Conservation (phyloP, 2,329 filamentous ascomycete genomes). For the Dendrostoma leiphaemia region DNA sequence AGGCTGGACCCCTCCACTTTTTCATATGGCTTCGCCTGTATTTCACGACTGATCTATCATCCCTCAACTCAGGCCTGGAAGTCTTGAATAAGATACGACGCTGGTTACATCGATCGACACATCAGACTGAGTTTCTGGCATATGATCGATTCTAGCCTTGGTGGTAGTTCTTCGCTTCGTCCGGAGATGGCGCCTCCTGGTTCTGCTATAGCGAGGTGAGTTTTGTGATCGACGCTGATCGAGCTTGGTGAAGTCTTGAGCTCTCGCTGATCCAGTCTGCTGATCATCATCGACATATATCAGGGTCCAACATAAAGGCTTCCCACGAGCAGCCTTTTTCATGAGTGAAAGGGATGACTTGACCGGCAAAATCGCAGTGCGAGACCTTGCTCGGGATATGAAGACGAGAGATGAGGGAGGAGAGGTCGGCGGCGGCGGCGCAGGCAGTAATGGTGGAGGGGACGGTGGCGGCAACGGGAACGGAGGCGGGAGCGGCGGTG, state of each 20-base stretch:
- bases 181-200: not conserved
- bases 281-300: not conserved
- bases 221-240: not conserved
- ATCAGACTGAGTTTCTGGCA: not conserved
- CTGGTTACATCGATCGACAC: not conserved
- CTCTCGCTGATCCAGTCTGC: not conserved
- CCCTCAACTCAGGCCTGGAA: no score
- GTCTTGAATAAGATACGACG: not conserved
- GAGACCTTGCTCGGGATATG: not conserved
- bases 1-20: no score
- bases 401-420: not conserved
- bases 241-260: not conserved
- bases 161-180: not conserved
- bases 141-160: not conserved
- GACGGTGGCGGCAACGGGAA: not conserved
- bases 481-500: not conserved
- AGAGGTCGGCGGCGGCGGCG: not conserved
- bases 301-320: not conserved
- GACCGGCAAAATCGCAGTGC: not conserved
- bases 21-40: no score
- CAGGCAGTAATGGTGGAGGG: not conserved
- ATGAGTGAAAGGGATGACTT: not conserved
- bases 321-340: not conserved
- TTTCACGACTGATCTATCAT: no score
- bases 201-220: not conserved